Percentiles rank a stretch among this genome's conserved stretches.
Evolutionary conservation across 306 rosid species (phyloP).

Genomic region (Sindora glabra): DNA sequence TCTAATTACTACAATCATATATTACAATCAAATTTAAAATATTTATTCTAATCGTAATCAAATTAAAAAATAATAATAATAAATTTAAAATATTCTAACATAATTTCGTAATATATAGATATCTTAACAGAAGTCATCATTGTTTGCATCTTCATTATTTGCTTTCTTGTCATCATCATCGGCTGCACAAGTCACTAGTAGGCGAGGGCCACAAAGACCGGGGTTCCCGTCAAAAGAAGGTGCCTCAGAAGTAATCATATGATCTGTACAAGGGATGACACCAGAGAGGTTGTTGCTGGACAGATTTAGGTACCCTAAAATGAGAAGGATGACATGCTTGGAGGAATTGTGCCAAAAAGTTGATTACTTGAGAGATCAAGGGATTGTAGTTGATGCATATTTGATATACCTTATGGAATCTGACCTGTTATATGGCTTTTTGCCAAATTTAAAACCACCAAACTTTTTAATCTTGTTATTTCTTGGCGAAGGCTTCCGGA

Average conservation of each 20-base stretch:
- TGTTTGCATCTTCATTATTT: neutral
- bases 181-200: slow-evolving; percentile 15
- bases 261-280: slow-evolving; percentile 26
- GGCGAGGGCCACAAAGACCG: slow-evolving; percentile 36
- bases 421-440: slow-evolving; percentile 30
- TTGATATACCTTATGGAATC: slow-evolving; percentile 27
- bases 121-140: no score
- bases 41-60: no score
- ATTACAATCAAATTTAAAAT: no score
- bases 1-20: no score
- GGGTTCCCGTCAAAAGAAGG: slow-evolving; percentile 29
- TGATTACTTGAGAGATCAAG: slow-evolving; percentile 40
- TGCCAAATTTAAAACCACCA: slow-evolving; percentile 30
- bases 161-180: neutral
- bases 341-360: slow-evolving; percentile 33
- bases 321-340: slow-evolving; percentile 26
- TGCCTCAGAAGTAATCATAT: slow-evolving; percentile 26
- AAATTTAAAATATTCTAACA: no score
- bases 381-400: slow-evolving; percentile 18
- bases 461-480: slow-evolving; percentile 29
- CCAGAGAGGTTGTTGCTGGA: slow-evolving; percentile 30
- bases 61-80: no score
- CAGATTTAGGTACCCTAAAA: slow-evolving; percentile 31
- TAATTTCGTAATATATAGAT: no score
- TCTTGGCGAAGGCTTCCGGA: slow-evolving; percentile 30